Conservation (phyloP, 768 basidiomycete species). For the Termitomyces sp. region DNA sequence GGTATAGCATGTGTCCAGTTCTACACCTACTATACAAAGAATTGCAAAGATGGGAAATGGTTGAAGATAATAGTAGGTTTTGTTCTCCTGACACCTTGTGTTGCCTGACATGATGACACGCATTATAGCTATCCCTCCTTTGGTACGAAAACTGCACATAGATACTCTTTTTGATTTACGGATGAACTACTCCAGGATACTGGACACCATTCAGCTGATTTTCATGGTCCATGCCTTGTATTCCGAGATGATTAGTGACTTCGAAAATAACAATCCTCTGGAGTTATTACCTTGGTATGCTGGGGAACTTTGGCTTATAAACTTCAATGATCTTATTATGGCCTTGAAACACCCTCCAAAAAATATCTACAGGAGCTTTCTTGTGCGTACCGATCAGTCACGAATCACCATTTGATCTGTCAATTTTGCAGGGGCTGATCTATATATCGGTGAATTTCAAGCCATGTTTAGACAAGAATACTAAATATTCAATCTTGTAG, state of each 20-base stretch:
- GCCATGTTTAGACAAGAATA: not conserved
- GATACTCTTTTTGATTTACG: not conserved
- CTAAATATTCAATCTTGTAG: not conserved
- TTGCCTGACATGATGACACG: not conserved
- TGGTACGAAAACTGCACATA: not conserved
- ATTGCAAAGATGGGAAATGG: not conserved
- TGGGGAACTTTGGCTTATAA: not conserved
- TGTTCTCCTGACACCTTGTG: not conserved
- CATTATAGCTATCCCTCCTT: not conserved
- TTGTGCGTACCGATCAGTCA: not conserved
- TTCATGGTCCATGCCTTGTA: no score
- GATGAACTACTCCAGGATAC: not conserved
- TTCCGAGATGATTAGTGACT: no score
- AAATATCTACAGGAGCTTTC: not conserved
- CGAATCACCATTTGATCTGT: no score
- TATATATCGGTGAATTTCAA: not conserved
- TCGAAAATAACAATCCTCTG: not conserved
- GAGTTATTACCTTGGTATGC: not conserved
- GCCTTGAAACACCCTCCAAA: not conserved
- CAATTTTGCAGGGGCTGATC: not conserved
- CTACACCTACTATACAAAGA: not conserved
- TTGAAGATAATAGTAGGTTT: not conserved
- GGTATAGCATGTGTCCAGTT: slow-evolving; percentile 1
- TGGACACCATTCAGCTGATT: not conserved
- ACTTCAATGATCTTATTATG: not conserved